A percentile compares a stretch with the other conserved stretches of the same genome.
These are phyloP conservation scores for Eucalyptus grandis DNA, from an alignment of 345 rosid genomes.

Conservation along the genomic window DNA sequence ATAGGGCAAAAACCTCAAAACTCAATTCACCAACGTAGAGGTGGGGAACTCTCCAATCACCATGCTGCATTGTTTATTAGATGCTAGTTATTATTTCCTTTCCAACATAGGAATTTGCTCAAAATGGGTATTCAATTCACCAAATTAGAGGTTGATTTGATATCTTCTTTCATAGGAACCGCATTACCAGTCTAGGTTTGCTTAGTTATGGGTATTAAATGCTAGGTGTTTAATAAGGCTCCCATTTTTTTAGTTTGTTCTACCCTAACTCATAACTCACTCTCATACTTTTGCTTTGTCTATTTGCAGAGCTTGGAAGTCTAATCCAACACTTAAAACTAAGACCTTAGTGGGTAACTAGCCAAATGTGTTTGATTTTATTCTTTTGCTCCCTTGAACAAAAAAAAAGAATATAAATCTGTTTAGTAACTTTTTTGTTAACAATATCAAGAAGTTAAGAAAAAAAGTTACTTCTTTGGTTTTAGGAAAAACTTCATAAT, in stretches of 20 bases:
- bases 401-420: too few relatives aligned
- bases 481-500: too few relatives aligned
- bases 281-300: too few relatives aligned
- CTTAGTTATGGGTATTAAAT: neutral
- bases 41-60: neutral
- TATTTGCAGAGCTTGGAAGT: rapidly evolving
- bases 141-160: neutral
- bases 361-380: too few relatives aligned
- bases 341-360: too few relatives aligned
- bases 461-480: too few relatives aligned
- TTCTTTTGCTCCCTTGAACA: too few relatives aligned
- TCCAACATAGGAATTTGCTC: neutral
- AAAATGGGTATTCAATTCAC: neutral
- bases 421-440: too few relatives aligned
- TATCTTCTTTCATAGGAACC: neutral
- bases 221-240: neutral
- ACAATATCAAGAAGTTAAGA: too few relatives aligned
- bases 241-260: too few relatives aligned
- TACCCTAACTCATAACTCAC: too few relatives aligned
- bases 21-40: neutral
- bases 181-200: neutral
- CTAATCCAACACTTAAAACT: too few relatives aligned
- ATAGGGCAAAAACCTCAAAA: neutral
- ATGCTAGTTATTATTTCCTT: neutral
- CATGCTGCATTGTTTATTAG: neutral